These are phyloP conservation scores for Suhomyces xylopsoci DNA, from an alignment of 805 yeast species.

Conservation along the genomic window DNA sequence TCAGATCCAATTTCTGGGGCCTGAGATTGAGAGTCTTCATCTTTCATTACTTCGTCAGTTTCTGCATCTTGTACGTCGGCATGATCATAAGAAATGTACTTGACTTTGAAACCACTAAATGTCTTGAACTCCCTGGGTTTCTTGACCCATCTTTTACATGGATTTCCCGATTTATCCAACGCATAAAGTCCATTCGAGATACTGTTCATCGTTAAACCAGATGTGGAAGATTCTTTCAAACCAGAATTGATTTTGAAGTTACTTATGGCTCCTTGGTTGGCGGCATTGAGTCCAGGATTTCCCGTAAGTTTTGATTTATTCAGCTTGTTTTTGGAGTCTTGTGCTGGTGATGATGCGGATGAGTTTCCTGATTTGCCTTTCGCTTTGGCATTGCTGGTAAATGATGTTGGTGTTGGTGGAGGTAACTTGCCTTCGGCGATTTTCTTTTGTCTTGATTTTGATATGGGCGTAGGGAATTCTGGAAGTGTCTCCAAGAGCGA, in stretches of 20 bases:
- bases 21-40: neutral
- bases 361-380: neutral
- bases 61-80: slow-evolving; percentile 13
- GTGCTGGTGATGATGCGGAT: slow-evolving; percentile 25
- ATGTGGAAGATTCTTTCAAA: slow-evolving; percentile 38
- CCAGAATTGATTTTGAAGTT: slow-evolving; percentile 36
- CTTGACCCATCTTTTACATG: slow-evolving; percentile 34
- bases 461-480: slow-evolving; percentile 27
- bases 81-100: slow-evolving; percentile 23
- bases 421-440: slow-evolving; percentile 21
- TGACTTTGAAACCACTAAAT: slow-evolving; percentile 41
- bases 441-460: slow-evolving; percentile 32
- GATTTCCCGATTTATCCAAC: slow-evolving; percentile 36
- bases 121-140: slow-evolving; percentile 37
- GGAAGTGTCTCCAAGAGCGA: slow-evolving; percentile 34
- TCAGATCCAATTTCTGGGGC: slow-evolving; percentile 1
- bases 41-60: slow-evolving; percentile 1
- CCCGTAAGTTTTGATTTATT: slow-evolving; percentile 2
- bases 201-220: slow-evolving; percentile 39
- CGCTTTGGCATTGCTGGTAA: slow-evolving; percentile 15
- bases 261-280: slow-evolving; percentile 10
- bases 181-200: slow-evolving; percentile 21
- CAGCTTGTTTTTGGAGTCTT: slow-evolving; percentile 13
- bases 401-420: slow-evolving; percentile 8
- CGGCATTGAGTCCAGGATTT: slow-evolving; percentile 3